phyloP scores from a whole-genome alignment of 305 asterid genomes.

The Rubia occidens region DNA sequence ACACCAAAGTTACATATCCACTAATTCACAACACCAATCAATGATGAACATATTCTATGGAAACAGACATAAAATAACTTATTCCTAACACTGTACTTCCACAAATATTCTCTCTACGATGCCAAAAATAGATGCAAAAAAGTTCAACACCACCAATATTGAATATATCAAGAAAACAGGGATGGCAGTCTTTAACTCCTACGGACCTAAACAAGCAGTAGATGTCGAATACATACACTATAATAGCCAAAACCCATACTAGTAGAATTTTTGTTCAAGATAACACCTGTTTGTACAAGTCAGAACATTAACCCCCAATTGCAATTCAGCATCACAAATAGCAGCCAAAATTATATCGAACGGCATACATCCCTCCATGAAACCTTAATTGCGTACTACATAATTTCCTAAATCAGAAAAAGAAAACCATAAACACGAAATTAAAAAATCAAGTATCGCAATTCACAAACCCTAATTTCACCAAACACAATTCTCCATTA shows the following conservation, averaged over 20 bases:
- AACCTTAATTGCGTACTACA: background rate
- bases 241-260: background rate
- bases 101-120: no score
- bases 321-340: background rate
- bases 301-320: background rate
- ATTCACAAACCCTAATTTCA: background rate
- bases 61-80: background rate
- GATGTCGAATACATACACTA: background rate
- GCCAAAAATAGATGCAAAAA: no score
- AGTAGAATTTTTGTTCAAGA: background rate
- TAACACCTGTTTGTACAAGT: no score
- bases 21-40: background rate
- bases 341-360: background rate
- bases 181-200: background rate
- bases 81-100: background rate
- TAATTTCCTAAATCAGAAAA: background rate
- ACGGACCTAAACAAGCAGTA: background rate
- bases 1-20: background rate
- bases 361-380: background rate
- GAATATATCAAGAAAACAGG: no score
- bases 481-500: background rate
- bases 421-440: background rate
- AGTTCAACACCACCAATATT: no score
- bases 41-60: background rate
- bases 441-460: background rate